phyloP scores from a whole-genome alignment of 768 basidiomycete genomes.

The Boletus sensibilis region DNA sequence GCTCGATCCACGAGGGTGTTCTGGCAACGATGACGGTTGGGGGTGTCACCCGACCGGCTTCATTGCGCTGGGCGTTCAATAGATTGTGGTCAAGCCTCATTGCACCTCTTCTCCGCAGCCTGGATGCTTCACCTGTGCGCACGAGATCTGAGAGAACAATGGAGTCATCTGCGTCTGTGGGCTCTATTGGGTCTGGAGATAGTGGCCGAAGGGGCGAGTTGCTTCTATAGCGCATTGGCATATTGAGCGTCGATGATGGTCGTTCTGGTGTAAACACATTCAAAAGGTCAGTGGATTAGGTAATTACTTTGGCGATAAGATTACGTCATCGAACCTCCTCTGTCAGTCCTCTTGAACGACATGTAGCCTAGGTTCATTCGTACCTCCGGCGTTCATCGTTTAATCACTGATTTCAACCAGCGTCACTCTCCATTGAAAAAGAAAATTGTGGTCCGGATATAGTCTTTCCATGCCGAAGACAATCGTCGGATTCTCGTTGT shows the following conservation, averaged over 20 bases:
- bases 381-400: too few species aligned
- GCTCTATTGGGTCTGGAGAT: slow-evolving; percentile 25
- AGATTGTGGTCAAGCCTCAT: slow-evolving; percentile 56
- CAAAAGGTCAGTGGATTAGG: slow-evolving; percentile 5
- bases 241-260: slow-evolving; percentile 23
- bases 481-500: slow-evolving; percentile 10
- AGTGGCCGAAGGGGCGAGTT: slow-evolving; percentile 6
- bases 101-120: slow-evolving; percentile 70
- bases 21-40: slow-evolving; percentile 29
- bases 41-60: slow-evolving; percentile 24
- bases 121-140: slow-evolving; percentile 70
- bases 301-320: neutral
- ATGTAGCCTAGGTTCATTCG: too few species aligned
- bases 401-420: too few species aligned
- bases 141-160: slow-evolving; percentile 74
- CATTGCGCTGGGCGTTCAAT: slow-evolving; percentile 29
- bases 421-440: too few species aligned
- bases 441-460: too few species aligned
- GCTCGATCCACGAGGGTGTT: slow-evolving; percentile 36
- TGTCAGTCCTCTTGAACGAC: too few species aligned
- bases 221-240: slow-evolving; percentile 34
- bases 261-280: slow-evolving; percentile 15
- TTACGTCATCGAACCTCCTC: slow-evolving; percentile 7
- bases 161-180: slow-evolving; percentile 59
- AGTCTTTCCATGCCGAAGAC: too few species aligned